Percentiles rank a stretch among this genome's conserved stretches.
These are phyloP conservation scores for Pseudogymnoascus sp. DNA, from an alignment of 2,329 filamentous ascomycete species.

Conservation along the genomic window DNA sequence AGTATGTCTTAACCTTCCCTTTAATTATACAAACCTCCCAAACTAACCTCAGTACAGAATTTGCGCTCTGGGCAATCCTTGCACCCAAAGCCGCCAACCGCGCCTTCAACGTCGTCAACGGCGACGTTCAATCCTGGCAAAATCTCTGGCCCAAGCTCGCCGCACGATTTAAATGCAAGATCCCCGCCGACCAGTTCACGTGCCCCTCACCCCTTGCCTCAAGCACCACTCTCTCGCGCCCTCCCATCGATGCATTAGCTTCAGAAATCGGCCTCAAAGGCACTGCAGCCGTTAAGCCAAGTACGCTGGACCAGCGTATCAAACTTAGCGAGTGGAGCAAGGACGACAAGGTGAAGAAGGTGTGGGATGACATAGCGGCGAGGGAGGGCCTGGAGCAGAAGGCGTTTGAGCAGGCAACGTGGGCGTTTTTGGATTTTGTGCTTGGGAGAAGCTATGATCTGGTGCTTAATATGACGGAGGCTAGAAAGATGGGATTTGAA, in stretches of 20 bases:
- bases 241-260: constrained; percentile 22
- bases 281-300: constrained; percentile 16
- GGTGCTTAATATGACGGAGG: constrained; percentile 38
- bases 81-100: constrained; percentile 25
- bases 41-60: not conserved
- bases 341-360: constrained; percentile 7
- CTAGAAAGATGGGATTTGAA: constrained; percentile 37
- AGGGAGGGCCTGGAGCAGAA: constrained; percentile 6
- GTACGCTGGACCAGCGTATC: constrained; percentile 25
- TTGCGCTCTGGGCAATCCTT: constrained; percentile 14
- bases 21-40: not conserved
- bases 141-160: constrained; percentile 36
- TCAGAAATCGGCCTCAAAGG: constrained; percentile 22
- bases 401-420: constrained; percentile 34
- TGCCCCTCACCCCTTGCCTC: not conserved
- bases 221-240: constrained; percentile 8
- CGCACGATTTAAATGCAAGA: constrained; percentile 25
- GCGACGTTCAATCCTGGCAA: constrained; percentile 32
- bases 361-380: constrained; percentile 12
- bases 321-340: constrained; percentile 11
- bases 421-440: constrained; percentile 36
- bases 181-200: not conserved
- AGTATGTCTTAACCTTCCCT: not conserved
- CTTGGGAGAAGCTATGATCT: constrained; percentile 34
- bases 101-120: constrained; percentile 36